Evolutionary conservation across 768 basidiomycete genomes (phyloP), one percentile per base, ranked within the genome.

Genomic region (Leccinum truebloodii): DNA sequence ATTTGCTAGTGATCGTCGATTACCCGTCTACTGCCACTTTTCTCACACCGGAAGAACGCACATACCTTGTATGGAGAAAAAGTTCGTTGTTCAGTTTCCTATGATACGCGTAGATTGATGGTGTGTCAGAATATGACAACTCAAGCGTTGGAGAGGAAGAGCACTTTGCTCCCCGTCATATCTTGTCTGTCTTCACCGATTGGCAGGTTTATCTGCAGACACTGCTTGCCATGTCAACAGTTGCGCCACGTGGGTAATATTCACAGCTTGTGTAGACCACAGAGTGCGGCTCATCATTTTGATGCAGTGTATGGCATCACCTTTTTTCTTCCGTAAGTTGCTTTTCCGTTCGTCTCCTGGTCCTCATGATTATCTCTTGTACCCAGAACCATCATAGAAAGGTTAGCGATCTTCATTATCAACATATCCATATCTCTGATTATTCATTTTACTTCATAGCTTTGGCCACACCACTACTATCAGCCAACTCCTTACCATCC

Each of bases 401-500:
- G 73, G 83, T 83, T 63, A 6, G 52, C 54, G 37, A 24, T 13
- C 7, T 35, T 30, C 16, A 48, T 52, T 12, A 28, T 22, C 26
- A 2, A 10, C 13, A 35, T 35, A 35, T 34, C 34, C n/a, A 20
- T 32, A 10, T 20, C 3, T 14, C 30, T 26, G 22, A 28, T 54
- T 39, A 37, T 55, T 58, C 20, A 71, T 35, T 3, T 53, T 52
- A 28, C 9, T 32, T 52, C 16, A 51, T 60, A 86, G 86, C 22
- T 89, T 89, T 57, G 88, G 88, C 2, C 82, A 83, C 67, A 70
- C 79, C 3, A 69, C 82, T 4, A 73, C 86, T 0, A 77, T 86
- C 56, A 85, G 82, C 57, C 86, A 89, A 65, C 76, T 90, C 3
- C 78, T 90, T 44, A 87, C 87, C 2, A 82, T 89, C 0, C 88